Conservation (phyloP, 495 filamentous ascomycete genomes). For the Talaromyces trachyspermus region DNA sequence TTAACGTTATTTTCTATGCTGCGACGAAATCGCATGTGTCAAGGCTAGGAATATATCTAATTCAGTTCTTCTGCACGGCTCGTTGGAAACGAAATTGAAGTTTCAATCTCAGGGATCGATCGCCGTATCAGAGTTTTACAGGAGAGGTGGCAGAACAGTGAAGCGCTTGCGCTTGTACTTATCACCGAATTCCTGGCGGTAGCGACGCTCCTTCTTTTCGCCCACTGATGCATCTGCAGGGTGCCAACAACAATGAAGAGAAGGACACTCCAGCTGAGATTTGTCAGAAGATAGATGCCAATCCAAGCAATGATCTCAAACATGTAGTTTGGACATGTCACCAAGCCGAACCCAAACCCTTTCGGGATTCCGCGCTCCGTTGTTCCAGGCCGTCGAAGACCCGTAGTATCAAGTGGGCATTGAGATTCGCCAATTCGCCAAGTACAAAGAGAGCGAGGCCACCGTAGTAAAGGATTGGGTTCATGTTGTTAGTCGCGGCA, state of each 20-base stretch:
- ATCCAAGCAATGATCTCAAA: slow-evolving; percentile 86
- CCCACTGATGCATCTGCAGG: slow-evolving; percentile 79
- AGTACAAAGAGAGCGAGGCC: slow-evolving; percentile 64
- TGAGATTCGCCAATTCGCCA: slow-evolving; percentile 72
- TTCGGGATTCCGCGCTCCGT: slow-evolving; percentile 81
- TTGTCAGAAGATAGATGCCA: slow-evolving; percentile 64
- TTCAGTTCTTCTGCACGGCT: background rate
- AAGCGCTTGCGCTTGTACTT: slow-evolving; percentile 85
- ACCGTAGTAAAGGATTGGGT: slow-evolving; percentile 44
- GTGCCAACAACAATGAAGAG: slow-evolving; percentile 63
- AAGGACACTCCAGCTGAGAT: slow-evolving; percentile 64
- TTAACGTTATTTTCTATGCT: background rate
- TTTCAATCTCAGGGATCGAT: background rate
- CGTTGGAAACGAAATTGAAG: background rate
- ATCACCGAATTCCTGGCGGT: slow-evolving; percentile 81
- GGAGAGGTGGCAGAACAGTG: slow-evolving; percentile 56
- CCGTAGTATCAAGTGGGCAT: slow-evolving; percentile 68
- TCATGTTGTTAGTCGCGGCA: slow-evolving; percentile 39
- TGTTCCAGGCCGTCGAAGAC: slow-evolving; percentile 68
- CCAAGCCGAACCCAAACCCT: slow-evolving; percentile 75
- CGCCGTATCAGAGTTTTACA: background rate
- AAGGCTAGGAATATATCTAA: background rate
- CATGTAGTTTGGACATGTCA: slow-evolving; percentile 96
- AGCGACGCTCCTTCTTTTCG: slow-evolving; percentile 84
- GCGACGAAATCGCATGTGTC: background rate